phyloP scores from a whole-genome alignment of 768 basidiomycete species.

The Amanita phalloides region DNA sequence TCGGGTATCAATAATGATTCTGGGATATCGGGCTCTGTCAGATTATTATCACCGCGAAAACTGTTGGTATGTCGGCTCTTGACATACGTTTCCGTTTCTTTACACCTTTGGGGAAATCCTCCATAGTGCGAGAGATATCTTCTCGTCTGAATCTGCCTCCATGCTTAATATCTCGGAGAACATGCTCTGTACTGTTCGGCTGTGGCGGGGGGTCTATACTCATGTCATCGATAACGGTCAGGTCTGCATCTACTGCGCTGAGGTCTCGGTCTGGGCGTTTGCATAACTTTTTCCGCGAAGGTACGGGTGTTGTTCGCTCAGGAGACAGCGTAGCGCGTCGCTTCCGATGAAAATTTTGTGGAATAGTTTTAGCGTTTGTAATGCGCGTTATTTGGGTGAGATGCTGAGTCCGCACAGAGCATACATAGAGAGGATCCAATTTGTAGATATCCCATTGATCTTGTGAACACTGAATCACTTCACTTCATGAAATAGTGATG shows the following conservation, averaged over 20 bases:
- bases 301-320: background rate
- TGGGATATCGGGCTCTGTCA: background rate
- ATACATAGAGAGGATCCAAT: slow-evolving; percentile 65
- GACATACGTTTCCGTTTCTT: slow-evolving; percentile 3
- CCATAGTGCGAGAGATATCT: background rate
- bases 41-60: background rate
- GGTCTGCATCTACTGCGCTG: slow-evolving; percentile 18
- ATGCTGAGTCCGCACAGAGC: slow-evolving; percentile 35
- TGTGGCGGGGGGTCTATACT: slow-evolving; percentile 26
- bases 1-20: background rate
- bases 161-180: no score
- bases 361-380: background rate
- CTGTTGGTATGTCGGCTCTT: no score
- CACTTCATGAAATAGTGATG: slow-evolving; percentile 19
- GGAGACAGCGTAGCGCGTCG: slow-evolving; percentile 5
- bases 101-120: background rate
- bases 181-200: background rate
- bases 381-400: slow-evolving; percentile 23
- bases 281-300: background rate
- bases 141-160: background rate
- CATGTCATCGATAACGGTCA: slow-evolving; percentile 44
- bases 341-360: background rate
- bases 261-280: slow-evolving; percentile 1
- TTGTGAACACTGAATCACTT: slow-evolving; percentile 42
- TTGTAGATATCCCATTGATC: slow-evolving; percentile 87